Percentiles rank a stretch among this genome's conserved stretches.
Conservation (phyloP, 2,329 filamentous ascomycete genomes). For the Colletotrichum sp. region DNA sequence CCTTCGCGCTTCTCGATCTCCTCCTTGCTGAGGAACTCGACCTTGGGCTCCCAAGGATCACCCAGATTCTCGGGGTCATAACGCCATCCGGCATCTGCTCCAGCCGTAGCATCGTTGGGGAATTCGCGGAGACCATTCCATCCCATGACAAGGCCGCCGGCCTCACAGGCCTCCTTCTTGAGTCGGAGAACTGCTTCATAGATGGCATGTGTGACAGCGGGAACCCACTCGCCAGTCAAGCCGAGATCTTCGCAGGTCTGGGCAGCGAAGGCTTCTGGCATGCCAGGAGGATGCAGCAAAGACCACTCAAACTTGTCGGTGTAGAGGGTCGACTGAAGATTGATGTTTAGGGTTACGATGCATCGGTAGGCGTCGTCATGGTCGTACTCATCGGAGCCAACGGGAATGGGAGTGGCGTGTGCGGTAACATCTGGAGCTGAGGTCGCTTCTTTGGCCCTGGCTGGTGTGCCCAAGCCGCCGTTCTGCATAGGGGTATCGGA, state of each 20-base stretch:
- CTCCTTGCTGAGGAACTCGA: slow-evolving; percentile 85
- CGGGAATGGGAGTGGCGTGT: slow-evolving; percentile 66
- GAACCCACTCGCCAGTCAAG: slow-evolving; percentile 89
- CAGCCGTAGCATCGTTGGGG: slow-evolving; percentile 86
- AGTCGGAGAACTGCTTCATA: slow-evolving; percentile 92
- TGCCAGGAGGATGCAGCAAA: slow-evolving; percentile 86
- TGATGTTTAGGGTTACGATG: slow-evolving; percentile 89
- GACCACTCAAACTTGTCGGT: slow-evolving; percentile 99
- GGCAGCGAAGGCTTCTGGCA: slow-evolving; percentile 90
- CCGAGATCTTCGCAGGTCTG: slow-evolving; percentile 93
- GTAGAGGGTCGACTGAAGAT: slow-evolving; percentile 88
- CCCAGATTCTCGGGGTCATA: slow-evolving; percentile 92
- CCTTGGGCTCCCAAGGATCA: slow-evolving; percentile 83
- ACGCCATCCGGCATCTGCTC: slow-evolving; percentile 87
- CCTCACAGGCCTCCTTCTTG: slow-evolving; percentile 97
- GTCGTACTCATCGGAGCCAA: slow-evolving; percentile 77
- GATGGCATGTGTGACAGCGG: slow-evolving; percentile 93
- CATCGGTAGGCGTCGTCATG: slow-evolving; percentile 95
- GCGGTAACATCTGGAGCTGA: slow-evolving; percentile 67
- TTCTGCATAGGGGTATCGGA: slow-evolving; percentile 63
- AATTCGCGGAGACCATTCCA: slow-evolving; percentile 71
- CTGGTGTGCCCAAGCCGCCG: slow-evolving; percentile 55
- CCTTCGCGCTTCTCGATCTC: slow-evolving; percentile 98
- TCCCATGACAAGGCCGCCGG: slow-evolving; percentile 81
- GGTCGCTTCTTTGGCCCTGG: slow-evolving; percentile 46